A percentile compares a stretch with the other conserved stretches of the same genome.
phyloP scores from a whole-genome alignment of 2,329 filamentous ascomycete species.

The Basipetospora sp. region DNA sequence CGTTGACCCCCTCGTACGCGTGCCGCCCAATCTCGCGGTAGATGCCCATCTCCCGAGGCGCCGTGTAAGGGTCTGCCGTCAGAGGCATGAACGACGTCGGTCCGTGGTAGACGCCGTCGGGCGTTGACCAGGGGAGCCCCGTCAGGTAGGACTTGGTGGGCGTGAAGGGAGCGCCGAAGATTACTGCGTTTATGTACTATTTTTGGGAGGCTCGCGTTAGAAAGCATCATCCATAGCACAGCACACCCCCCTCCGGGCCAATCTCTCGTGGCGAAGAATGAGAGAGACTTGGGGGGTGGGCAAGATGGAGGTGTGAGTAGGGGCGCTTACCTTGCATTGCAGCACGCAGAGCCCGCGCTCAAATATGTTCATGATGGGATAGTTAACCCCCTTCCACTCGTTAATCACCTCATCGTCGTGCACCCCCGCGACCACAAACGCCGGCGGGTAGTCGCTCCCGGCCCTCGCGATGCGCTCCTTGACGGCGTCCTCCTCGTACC shows the following conservation, averaged over 20 bases:
- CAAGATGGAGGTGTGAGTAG: background rate
- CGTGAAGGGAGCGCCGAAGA: constrained; percentile 82
- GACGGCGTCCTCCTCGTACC: constrained; percentile 54
- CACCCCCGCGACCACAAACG: constrained; percentile 81
- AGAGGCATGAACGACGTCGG: constrained; percentile 78
- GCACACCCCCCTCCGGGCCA: no score
- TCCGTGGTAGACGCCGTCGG: constrained; percentile 84
- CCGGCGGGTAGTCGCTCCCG: constrained; percentile 63
- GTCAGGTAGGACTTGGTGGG: constrained; percentile 67
- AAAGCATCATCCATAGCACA: no score
- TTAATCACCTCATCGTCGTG: constrained; percentile 95
- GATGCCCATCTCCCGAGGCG: constrained; percentile 67
- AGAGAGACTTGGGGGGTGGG: background rate
- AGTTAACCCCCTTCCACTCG: constrained; percentile 91
- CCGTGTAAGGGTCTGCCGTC: constrained; percentile 67
- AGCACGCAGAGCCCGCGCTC: constrained; percentile 89
- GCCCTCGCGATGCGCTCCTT: constrained; percentile 44
- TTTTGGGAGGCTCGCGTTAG: no score
- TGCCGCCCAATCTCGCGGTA: constrained; percentile 67
- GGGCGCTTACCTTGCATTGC: constrained; percentile 63
- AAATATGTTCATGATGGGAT: constrained; percentile 98
- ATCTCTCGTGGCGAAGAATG: background rate
- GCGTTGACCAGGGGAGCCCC: constrained; percentile 51
- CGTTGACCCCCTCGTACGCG: constrained; percentile 74
- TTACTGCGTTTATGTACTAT: constrained; percentile 71